A percentile compares a stretch with the other conserved stretches of the same genome.
phyloP scores from a whole-genome alignment of 2,329 filamentous ascomycete genomes.

The Fragosphaeria purpurea region DNA sequence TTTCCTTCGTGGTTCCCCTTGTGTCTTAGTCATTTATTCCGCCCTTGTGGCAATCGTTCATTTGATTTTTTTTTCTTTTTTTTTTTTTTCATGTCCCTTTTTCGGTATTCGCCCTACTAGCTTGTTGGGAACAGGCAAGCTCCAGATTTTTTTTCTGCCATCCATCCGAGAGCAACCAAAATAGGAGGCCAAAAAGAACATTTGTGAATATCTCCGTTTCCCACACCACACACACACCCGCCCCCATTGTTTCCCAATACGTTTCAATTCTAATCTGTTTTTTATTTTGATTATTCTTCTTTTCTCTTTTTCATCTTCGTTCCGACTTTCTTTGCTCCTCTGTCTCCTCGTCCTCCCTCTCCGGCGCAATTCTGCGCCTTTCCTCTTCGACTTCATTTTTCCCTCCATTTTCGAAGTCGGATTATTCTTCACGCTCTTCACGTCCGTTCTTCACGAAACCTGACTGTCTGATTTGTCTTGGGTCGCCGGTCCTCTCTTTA shows the following conservation, averaged over 20 bases:
- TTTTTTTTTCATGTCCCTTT: neutral
- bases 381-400: no score
- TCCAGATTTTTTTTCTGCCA: slow-evolving; percentile 7
- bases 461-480: neutral
- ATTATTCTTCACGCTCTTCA: neutral
- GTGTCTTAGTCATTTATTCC: neutral
- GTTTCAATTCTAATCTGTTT: slow-evolving; percentile 21
- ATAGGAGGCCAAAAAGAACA: neutral
- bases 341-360: neutral
- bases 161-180: slow-evolving; percentile 4
- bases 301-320: neutral
- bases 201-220: neutral
- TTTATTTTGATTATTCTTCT: neutral
- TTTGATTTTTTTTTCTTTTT: neutral
- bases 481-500: neutral
- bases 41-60: neutral
- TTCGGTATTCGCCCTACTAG: no score
- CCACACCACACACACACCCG: neutral
- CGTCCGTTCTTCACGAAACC: neutral
- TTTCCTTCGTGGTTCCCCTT: neutral
- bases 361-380: neutral
- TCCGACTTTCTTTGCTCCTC: neutral
- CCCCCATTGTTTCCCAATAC: neutral
- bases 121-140: slow-evolving; percentile 11
- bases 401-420: no score